Conservation (phyloP, 345 rosid species). For the Toxicodendron radicans region DNA sequence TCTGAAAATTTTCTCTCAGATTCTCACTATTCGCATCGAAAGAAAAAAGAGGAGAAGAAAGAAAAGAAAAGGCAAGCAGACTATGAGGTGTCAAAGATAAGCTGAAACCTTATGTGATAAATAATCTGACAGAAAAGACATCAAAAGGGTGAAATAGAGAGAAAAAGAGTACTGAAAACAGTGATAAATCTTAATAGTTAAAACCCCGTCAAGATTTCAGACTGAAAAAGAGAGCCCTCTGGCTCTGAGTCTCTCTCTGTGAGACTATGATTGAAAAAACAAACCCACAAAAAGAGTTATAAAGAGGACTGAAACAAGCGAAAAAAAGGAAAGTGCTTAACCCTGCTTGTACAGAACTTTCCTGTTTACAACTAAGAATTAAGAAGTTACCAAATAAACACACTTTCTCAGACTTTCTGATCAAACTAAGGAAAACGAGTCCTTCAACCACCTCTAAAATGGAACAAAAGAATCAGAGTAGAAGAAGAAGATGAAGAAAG, state of each 20-base stretch:
- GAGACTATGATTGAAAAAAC: not conserved
- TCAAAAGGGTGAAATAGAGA: not conserved
- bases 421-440: not conserved
- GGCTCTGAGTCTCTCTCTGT: not conserved
- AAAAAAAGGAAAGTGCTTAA: not conserved
- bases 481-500: not conserved
- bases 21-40: constrained; percentile 27
- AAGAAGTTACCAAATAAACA: not conserved
- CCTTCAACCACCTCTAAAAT: too few species aligned
- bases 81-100: constrained; percentile 25
- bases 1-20: not conserved
- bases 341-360: not conserved
- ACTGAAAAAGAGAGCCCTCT: constrained; percentile 1
- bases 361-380: not conserved
- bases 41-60: not conserved
- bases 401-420: not conserved
- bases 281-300: not conserved
- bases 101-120: constrained; percentile 12
- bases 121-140: constrained; percentile 24
- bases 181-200: too few species aligned
- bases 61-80: not conserved
- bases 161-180: not conserved
- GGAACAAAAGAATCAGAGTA: not conserved
- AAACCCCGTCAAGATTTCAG: too few species aligned
- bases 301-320: not conserved